phyloP scores from a whole-genome alignment of 2,329 filamentous ascomycete genomes.

The Blastomyces parvus region DNA sequence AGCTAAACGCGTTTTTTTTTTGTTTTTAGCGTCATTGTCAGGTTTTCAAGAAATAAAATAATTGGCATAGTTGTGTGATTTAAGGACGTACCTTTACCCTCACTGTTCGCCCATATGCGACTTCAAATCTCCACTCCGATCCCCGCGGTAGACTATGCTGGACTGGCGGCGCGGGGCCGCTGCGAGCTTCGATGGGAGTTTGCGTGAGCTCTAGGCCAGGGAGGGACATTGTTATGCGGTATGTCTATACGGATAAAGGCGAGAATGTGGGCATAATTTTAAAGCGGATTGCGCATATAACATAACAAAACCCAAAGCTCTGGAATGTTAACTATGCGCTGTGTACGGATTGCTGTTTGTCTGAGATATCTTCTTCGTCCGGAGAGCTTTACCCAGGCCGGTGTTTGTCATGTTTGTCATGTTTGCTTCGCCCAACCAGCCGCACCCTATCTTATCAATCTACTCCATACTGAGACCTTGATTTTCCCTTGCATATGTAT shows the following conservation, averaged over 20 bases:
- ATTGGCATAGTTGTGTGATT: background rate
- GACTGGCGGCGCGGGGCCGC: slow-evolving; percentile 31
- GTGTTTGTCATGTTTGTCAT: background rate
- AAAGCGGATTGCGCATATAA: too few relatives aligned
- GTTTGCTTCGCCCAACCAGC: background rate
- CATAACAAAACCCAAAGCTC: background rate
- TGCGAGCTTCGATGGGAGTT: slow-evolving; percentile 42
- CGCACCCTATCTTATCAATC: background rate
- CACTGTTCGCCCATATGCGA: slow-evolving; percentile 46
- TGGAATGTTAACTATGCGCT: too few relatives aligned
- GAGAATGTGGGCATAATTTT: background rate
- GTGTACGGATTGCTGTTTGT: too few relatives aligned
- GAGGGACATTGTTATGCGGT: slow-evolving; percentile 52
- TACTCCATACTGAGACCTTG: too few relatives aligned
- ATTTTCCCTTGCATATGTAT: too few relatives aligned
- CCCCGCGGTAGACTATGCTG: slow-evolving; percentile 51
- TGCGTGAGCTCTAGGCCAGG: slow-evolving; percentile 62
- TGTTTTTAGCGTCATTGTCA: background rate
- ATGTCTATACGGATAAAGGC: background rate
- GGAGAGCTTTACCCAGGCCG: too few relatives aligned
- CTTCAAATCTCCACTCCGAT: slow-evolving; percentile 72
- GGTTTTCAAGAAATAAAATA: background rate
- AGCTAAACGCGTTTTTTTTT: slow-evolving; percentile 42
- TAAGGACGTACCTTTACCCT: slow-evolving; percentile 43
- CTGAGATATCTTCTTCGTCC: too few relatives aligned